Percentiles rank a stretch among this genome's conserved stretches.
Conservation (phyloP, 179 eudicot species). For the Carnegiea gigantea region DNA sequence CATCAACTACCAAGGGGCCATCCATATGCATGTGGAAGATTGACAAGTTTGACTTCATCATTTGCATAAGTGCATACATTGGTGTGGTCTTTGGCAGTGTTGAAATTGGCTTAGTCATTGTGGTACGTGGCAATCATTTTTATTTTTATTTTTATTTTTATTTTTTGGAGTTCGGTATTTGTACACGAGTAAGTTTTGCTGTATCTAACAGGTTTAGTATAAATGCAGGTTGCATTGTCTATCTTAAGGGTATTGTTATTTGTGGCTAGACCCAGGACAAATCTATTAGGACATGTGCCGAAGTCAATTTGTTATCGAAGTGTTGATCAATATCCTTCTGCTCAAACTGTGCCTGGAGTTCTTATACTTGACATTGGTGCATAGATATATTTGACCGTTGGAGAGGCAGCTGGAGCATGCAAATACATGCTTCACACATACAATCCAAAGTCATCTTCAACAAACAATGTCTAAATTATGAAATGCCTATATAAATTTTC, state of each 20-base stretch:
- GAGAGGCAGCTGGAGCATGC: conserved; percentile 92
- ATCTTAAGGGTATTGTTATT: conserved; percentile 69
- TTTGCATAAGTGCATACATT: no score
- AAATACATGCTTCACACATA: conserved; percentile 63
- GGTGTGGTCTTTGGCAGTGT: no score
- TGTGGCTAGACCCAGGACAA: conserved; percentile 78
- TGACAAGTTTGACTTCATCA: conserved; percentile 36
- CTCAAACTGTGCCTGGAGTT: conserved; percentile 68
- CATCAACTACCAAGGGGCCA: conserved; percentile 69
- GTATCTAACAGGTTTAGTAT: no score
- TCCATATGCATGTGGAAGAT: conserved; percentile 62
- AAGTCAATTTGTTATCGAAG: conserved; percentile 68
- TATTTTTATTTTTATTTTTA: no score
- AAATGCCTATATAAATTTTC: background rate
- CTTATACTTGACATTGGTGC: conserved; percentile 80
- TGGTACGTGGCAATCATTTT: no score
- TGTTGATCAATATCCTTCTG: conserved; percentile 78
- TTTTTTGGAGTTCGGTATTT: no score
- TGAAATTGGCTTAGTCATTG: no score
- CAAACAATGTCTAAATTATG: conserved; percentile 35
- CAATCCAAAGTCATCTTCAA: conserved; percentile 40
- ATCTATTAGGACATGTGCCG: conserved; percentile 67
- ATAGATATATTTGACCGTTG: conserved; percentile 79
- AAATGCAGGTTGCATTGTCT: conserved; percentile 67
- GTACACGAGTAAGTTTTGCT: no score